A percentile compares a stretch with the other conserved stretches of the same genome.
phyloP scores from a whole-genome alignment of 495 filamentous ascomycete species.

The Daldinia bambusicola region DNA sequence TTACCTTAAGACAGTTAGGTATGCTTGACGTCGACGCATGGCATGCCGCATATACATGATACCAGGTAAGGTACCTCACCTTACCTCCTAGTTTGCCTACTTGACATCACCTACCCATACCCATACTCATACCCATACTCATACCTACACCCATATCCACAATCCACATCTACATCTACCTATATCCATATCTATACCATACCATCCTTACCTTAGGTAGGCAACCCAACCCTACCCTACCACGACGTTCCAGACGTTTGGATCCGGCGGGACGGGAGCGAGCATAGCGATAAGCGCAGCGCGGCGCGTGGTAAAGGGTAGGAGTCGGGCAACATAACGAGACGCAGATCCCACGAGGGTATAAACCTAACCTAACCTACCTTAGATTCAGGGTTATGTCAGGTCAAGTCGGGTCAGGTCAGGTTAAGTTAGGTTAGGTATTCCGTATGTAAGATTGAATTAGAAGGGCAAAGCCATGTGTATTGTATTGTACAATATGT shows the following conservation, averaged over 20 bases:
- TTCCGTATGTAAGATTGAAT: too few species aligned
- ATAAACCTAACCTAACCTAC: neutral
- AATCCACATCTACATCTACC: neutral
- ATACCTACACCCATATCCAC: conserved; percentile 2
- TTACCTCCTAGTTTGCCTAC: too few species aligned
- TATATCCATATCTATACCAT: neutral
- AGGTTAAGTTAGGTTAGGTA: too few species aligned
- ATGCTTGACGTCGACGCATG: neutral
- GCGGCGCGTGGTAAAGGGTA: conserved; percentile 11
- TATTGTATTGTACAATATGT: too few species aligned
- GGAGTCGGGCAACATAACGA: neutral
- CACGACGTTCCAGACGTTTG: conserved; percentile 26
- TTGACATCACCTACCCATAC: neutral
- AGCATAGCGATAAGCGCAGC: conserved; percentile 11
- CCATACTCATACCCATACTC: too few species aligned
- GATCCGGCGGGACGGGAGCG: conserved; percentile 29
- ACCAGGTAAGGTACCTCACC: conserved; percentile 1
- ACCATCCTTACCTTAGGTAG: neutral
- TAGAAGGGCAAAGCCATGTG: neutral
- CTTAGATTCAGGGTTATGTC: neutral
- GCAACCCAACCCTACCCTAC: neutral
- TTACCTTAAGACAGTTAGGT: neutral
- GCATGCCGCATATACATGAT: conserved; percentile 12
- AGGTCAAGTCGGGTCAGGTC: too few species aligned
- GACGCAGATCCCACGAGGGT: conserved; percentile 5